Conservation (phyloP, 192 early-diverging fungal species). For the Dissophora ornata region DNA sequence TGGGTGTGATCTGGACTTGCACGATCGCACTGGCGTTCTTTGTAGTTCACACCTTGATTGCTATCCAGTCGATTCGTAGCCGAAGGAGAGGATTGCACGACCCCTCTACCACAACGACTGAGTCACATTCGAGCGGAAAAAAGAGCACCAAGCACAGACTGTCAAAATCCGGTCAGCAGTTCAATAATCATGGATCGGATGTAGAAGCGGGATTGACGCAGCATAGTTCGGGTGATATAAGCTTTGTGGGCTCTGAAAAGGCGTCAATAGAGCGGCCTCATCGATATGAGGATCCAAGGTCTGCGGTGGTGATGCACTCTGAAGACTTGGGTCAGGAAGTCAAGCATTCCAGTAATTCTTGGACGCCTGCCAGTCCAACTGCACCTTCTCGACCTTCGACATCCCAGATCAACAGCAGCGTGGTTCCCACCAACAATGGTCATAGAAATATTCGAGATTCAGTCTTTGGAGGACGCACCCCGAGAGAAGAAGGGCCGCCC, state of each 20-base stretch:
- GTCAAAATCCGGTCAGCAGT: slow-evolving; percentile 3
- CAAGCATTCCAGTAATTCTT: slow-evolving; percentile 7
- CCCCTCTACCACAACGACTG: slow-evolving; percentile 23
- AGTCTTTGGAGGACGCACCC: slow-evolving; percentile 49
- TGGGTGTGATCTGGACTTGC: slow-evolving; percentile 47
- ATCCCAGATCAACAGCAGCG: slow-evolving; percentile 9
- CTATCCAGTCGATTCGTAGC: slow-evolving; percentile 36
- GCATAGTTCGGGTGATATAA: slow-evolving; percentile 22
- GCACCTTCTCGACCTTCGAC: neutral
- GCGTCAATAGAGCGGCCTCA: slow-evolving; percentile 10
- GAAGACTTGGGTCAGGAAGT: too few relatives aligned
- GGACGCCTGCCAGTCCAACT: slow-evolving; percentile 13
- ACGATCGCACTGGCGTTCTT: slow-evolving; percentile 37
- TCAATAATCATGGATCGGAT: neutral
- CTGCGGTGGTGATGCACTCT: slow-evolving; percentile 16
- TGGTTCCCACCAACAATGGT: neutral
- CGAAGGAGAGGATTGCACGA: slow-evolving; percentile 28
- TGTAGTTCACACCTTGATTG: slow-evolving; percentile 23
- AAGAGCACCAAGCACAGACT: slow-evolving; percentile 1
- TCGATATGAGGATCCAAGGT: slow-evolving; percentile 7
- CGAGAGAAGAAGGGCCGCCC: slow-evolving; percentile 16
- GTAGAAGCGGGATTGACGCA: slow-evolving; percentile 28
- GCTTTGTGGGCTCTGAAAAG: slow-evolving; percentile 23
- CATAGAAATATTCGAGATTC: slow-evolving; percentile 39
- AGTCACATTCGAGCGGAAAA: slow-evolving; percentile 15